phyloP scores from a whole-genome alignment of 129 eudicot genomes.

The Sambucus nigra region DNA sequence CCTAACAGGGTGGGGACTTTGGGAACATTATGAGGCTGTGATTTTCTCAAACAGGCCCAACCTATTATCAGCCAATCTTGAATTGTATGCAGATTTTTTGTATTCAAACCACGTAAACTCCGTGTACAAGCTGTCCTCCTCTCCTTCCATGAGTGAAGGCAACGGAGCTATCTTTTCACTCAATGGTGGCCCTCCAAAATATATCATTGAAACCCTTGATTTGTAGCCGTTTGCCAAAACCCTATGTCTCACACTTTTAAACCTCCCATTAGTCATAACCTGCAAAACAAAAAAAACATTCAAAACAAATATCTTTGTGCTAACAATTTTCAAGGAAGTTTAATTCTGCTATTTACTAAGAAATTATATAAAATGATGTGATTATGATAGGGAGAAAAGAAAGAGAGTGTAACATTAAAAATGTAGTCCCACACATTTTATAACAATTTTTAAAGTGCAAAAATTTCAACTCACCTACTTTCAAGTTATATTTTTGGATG shows the following conservation, averaged over 20 bases:
- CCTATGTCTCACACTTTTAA: conserved; percentile 50
- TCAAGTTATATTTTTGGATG: no score
- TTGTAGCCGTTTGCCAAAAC: conserved; percentile 37
- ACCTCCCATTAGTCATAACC: conserved; percentile 65
- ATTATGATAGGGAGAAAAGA: no score
- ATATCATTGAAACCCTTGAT: conserved; percentile 55
- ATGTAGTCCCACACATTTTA: no score
- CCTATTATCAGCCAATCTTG: conserved; percentile 73
- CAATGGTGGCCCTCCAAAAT: conserved; percentile 58
- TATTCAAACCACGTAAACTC: conserved; percentile 95
- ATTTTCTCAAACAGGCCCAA: conserved; percentile 59
- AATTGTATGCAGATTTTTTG: conserved; percentile 62
- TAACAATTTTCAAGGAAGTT: no score
- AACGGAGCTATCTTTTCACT: conserved; percentile 57
- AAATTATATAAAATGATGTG: no score
- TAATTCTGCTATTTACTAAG: neutral
- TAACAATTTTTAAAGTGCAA: no score
- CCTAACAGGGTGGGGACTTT: no score
- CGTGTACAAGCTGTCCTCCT: conserved; percentile 67
- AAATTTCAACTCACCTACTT: no score
- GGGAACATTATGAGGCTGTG: no score
- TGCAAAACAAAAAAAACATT: conserved; percentile 6
- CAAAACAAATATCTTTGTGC: no score
- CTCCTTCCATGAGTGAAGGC: conserved; percentile 39
- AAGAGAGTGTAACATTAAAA: no score